Percentiles rank a stretch among this genome's conserved stretches.
Evolutionary conservation across 768 basidiomycete genomes (phyloP).

Genomic region (Lentinula detonsa): DNA sequence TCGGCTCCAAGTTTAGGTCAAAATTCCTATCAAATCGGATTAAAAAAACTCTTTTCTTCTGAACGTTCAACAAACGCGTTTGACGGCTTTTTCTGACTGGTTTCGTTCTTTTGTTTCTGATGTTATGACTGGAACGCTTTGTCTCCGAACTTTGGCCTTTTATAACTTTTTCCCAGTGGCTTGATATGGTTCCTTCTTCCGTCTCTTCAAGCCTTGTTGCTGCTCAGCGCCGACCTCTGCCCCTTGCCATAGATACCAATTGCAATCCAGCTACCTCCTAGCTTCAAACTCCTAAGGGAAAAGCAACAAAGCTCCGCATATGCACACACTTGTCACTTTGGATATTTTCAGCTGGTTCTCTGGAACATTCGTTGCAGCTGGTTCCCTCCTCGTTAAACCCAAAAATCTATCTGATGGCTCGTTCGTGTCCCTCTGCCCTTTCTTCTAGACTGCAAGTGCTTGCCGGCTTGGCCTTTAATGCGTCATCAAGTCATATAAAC

Average conservation of each 20-base stretch:
- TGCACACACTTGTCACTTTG: conserved; percentile 1
- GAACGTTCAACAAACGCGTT: background rate
- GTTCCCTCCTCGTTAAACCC: conserved; percentile 1
- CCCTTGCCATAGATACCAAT: background rate
- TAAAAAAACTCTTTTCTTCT: background rate
- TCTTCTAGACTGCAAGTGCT: background rate
- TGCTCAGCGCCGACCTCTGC: background rate
- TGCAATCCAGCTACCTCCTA: background rate
- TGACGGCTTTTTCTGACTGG: background rate
- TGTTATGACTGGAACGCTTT: background rate
- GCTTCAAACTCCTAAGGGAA: background rate
- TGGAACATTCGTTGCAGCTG: background rate
- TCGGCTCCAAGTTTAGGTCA: background rate
- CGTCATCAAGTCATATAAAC: conserved; percentile 3
- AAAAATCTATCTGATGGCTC: background rate
- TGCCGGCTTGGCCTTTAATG: background rate
- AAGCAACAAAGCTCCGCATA: background rate
- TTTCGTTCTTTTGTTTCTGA: background rate
- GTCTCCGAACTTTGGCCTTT: background rate
- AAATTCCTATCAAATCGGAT: conserved; percentile 1
- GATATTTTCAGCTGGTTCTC: background rate
- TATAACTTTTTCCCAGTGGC: background rate
- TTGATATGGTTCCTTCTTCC: background rate
- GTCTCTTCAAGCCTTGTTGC: background rate
- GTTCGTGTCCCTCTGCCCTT: background rate